Evolutionary conservation across 2,329 filamentous ascomycete genomes (phyloP), one percentile per base, ranked within the genome.

Genomic region (Didymella exigua): DNA sequence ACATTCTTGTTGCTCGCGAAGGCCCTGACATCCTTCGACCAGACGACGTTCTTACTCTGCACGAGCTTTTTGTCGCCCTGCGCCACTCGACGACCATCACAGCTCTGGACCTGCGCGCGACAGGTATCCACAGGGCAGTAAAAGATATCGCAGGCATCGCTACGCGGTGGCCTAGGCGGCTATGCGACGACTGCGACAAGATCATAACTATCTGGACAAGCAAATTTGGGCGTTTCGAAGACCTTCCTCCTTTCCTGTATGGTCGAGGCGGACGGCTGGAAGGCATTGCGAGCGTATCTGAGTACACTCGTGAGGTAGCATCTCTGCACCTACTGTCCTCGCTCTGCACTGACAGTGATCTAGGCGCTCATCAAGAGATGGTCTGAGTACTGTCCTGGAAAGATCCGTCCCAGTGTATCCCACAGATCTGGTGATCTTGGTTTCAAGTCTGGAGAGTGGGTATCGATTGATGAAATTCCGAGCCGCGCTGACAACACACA

Each of bases 401-500:
- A 64, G 16, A 60, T 74, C 11, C 53, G 68, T 34, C 61, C 64
- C 19, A 65, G 58, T 13, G 65, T 66, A 10, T 70, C 77, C 4
- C 73, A 74, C 44, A 68, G 67, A 36, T 65, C 66, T 36, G 79
- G 79, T 5, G 62, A 73, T 55, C 57, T 81, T n/a, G 77, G 77
- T 0, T 82, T 82, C 53, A 68, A 56, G n/a, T 69, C 78, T 50
- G 79, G 79, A 67, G 69, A 75, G 79, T 81, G 56, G 66, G 77
- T 73, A 1, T 21, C 31, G 2, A 23, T 9, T 6, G 2, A 5
- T 1, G 3, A 30, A 19, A 6, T 7, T 14, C 7, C 1, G 5
- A n/a, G 10, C 3, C 9, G 24, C 5, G 23, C 52, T 54, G 1
- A 54, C 29, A 26, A 3, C n/a, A 8, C 30, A 19, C 18, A 81